phyloP scores from a whole-genome alignment of 768 basidiomycete genomes.

The Cystofilobasidium ferigula region DNA sequence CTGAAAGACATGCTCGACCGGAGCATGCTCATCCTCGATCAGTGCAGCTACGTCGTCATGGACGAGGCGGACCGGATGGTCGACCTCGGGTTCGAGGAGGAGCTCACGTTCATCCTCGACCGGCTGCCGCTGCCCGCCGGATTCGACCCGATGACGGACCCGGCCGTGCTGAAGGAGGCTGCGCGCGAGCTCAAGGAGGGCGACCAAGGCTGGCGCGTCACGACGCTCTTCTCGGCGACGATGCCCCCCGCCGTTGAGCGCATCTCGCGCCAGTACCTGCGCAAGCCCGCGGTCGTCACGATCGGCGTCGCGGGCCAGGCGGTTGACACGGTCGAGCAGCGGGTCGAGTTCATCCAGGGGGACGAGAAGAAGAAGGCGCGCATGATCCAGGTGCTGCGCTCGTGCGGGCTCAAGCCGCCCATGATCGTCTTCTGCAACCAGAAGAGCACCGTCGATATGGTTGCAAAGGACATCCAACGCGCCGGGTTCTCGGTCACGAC shows the following conservation, averaged over 20 bases:
- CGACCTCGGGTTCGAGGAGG: slow-evolving; percentile 88
- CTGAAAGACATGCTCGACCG: slow-evolving; percentile 95
- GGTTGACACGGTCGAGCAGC: slow-evolving; percentile 94
- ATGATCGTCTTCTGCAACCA: slow-evolving; percentile 99
- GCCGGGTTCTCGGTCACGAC: slow-evolving; percentile 84
- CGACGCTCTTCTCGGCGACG: slow-evolving; percentile 73
- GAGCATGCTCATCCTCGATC: slow-evolving; percentile 84
- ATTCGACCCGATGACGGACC: too few species aligned
- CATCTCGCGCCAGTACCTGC: slow-evolving; percentile 83
- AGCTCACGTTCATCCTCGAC: slow-evolving; percentile 88
- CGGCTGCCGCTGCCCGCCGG: slow-evolving; percentile 73
- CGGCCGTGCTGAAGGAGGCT: neutral
- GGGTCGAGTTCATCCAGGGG: slow-evolving; percentile 79
- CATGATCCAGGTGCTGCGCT: slow-evolving; percentile 85
- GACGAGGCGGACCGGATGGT: slow-evolving; percentile 99
- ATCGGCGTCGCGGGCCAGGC: slow-evolving; percentile 97
- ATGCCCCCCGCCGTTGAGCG: slow-evolving; percentile 44
- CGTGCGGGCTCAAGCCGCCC: slow-evolving; percentile 66
- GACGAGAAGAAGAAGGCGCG: slow-evolving; percentile 97
- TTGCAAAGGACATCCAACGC: slow-evolving; percentile 83
- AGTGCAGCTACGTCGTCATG: slow-evolving; percentile 98
- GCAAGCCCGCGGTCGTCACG: slow-evolving; percentile 84
- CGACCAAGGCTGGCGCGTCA: slow-evolving; percentile 49
- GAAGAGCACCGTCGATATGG: slow-evolving; percentile 98
- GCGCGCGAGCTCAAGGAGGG: slow-evolving; percentile 51